phyloP scores from a whole-genome alignment of 2,329 filamentous ascomycete genomes.

The Alternaria triticina region DNA sequence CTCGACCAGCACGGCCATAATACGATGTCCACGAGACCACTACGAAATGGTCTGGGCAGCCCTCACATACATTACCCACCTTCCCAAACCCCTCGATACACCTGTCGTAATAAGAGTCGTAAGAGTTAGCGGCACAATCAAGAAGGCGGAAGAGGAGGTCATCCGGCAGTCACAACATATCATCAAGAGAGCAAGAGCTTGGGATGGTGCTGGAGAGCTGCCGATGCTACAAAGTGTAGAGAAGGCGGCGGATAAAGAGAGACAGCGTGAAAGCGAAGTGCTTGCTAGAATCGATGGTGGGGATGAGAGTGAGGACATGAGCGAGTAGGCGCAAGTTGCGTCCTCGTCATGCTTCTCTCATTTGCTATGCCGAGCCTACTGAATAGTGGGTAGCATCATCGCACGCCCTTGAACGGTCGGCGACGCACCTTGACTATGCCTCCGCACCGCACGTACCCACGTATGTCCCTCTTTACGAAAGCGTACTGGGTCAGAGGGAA shows the following conservation, averaged over 20 bases:
- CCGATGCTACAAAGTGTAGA: slow-evolving; percentile 29
- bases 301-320: slow-evolving; percentile 29
- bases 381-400: not conserved
- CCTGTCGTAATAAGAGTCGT: slow-evolving; percentile 84
- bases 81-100: slow-evolving; percentile 66
- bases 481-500: not conserved
- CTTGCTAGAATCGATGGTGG: slow-evolving; percentile 22
- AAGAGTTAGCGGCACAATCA: slow-evolving; percentile 89
- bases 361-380: not conserved
- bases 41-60: slow-evolving; percentile 91
- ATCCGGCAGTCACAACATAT: slow-evolving; percentile 76
- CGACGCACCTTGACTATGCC: not conserved
- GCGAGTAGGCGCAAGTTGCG: slow-evolving; percentile 12
- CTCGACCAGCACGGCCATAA: slow-evolving; percentile 92
- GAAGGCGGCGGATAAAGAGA: slow-evolving; percentile 30
- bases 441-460: not conserved
- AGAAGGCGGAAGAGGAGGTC: slow-evolving; percentile 88
- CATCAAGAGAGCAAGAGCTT: slow-evolving; percentile 70
- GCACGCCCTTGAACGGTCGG: not conserved
- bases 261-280: slow-evolving; percentile 22
- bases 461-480: not conserved
- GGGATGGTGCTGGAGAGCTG: slow-evolving; percentile 16
- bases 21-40: slow-evolving; percentile 80
- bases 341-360: not conserved
- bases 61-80: slow-evolving; percentile 75